Conservation (phyloP, 2,329 filamentous ascomycete species). For the Beauveria medogensis region DNA sequence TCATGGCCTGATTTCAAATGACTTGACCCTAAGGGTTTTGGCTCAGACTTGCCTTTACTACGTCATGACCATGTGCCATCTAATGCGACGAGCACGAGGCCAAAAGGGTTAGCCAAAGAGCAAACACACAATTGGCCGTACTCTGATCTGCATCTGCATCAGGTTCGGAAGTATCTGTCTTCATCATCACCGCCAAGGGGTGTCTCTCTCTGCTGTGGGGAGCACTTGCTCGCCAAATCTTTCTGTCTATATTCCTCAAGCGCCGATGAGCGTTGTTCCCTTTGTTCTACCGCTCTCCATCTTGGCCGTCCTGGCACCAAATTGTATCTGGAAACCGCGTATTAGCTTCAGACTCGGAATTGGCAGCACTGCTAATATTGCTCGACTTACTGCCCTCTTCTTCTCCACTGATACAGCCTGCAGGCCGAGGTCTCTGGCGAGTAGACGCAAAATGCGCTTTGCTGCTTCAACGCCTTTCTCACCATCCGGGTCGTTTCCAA, state of each 20-base stretch:
- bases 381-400: slow-evolving; percentile 67
- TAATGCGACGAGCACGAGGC: slow-evolving; percentile 18
- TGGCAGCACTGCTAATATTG: not conserved
- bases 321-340: slow-evolving; percentile 55
- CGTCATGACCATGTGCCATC: slow-evolving; percentile 36
- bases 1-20: not conserved
- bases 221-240: not conserved
- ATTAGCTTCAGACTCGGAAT: not conserved
- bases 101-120: slow-evolving; percentile 37
- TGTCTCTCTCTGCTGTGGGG: not conserved
- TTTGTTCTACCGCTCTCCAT: slow-evolving; percentile 65
- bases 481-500: slow-evolving; percentile 42
- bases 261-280: slow-evolving; percentile 52
- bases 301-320: slow-evolving; percentile 74
- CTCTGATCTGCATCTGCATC: slow-evolving; percentile 4
- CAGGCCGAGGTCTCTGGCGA: slow-evolving; percentile 71
- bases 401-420: slow-evolving; percentile 68
- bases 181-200: slow-evolving; percentile 54
- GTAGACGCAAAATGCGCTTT: slow-evolving; percentile 71
- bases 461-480: slow-evolving; percentile 55
- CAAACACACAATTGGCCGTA: slow-evolving; percentile 39
- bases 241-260: not conserved
- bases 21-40: slow-evolving; percentile 14
- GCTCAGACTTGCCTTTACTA: slow-evolving; percentile 62
- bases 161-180: slow-evolving; percentile 68